A percentile compares a stretch with the other conserved stretches of the same genome.
Conservation (phyloP, 1,139 yeast species). For the Suhomyces anneliseae region DNA sequence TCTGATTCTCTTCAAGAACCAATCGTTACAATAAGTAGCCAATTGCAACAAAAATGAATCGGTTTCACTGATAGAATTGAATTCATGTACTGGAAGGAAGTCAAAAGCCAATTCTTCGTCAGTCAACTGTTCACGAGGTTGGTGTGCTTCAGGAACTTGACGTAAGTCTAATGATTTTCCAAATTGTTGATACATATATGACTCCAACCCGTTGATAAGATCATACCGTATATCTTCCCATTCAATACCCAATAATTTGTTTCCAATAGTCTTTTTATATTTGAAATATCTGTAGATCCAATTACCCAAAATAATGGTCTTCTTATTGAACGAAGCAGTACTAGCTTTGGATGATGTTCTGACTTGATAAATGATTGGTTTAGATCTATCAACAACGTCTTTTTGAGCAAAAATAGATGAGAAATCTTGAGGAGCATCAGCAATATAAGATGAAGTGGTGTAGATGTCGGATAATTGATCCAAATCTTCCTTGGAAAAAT, state of each 20-base stretch:
- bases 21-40: slow-evolving; percentile 28
- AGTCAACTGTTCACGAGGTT: slow-evolving; percentile 1
- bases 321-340: slow-evolving; percentile 31
- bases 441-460: slow-evolving; percentile 2
- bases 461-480: slow-evolving; percentile 1
- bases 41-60: slow-evolving; percentile 30
- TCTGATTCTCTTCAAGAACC: slow-evolving; percentile 19
- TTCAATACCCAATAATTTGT: slow-evolving; percentile 43
- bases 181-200: slow-evolving; percentile 32
- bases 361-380: slow-evolving; percentile 31
- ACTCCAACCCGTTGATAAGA: slow-evolving; percentile 39
- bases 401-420: slow-evolving; percentile 23
- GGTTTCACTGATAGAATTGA: slow-evolving; percentile 35
- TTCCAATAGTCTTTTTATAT: slow-evolving; percentile 39
- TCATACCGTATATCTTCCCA: slow-evolving; percentile 50
- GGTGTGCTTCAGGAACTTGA: slow-evolving; percentile 6
- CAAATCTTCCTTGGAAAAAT: slow-evolving; percentile 24
- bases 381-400: slow-evolving; percentile 26
- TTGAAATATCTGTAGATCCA: slow-evolving; percentile 42
- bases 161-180: slow-evolving; percentile 26
- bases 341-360: slow-evolving; percentile 31
- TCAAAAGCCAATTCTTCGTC: slow-evolving; percentile 22
- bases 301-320: slow-evolving; percentile 27
- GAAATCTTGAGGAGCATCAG: slow-evolving; percentile 14
- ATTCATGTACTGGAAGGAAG: slow-evolving; percentile 38